These are phyloP conservation scores for Pyrenophora tritici-repentis DNA, from an alignment of 2,329 filamentous ascomycete species.

Conservation along the genomic window DNA sequence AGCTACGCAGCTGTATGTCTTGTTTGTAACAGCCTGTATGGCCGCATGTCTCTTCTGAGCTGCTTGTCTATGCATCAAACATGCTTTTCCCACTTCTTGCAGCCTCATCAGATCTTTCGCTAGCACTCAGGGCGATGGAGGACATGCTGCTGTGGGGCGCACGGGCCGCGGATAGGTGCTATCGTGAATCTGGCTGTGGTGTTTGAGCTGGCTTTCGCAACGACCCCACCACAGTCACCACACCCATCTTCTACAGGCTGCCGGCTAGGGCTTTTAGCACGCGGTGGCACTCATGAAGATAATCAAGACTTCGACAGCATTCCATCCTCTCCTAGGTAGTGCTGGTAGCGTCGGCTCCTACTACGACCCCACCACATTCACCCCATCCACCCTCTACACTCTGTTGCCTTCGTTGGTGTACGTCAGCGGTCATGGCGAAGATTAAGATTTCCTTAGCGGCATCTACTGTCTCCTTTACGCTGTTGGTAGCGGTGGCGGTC, in stretches of 20 bases:
- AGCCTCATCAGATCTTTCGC: neutral
- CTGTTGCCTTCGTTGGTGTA: neutral
- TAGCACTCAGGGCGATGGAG: neutral
- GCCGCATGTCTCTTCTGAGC: neutral
- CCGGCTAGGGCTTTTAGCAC: no score
- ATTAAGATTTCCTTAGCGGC: no score
- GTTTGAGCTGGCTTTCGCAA: conserved; percentile 1
- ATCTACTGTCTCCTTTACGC: no score
- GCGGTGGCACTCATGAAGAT: no score
- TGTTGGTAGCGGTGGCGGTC: no score
- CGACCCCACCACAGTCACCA: neutral
- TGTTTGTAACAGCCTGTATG: no score
- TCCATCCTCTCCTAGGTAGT: no score
- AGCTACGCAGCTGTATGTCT: no score
- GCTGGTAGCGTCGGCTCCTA: neutral
- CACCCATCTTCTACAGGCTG: neutral
- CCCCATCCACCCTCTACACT: neutral
- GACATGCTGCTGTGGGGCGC: conserved; percentile 1
- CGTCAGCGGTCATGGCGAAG: no score
- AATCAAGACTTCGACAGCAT: no score
- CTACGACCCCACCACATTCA: neutral
- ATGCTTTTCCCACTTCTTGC: neutral
- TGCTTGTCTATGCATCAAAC: neutral
- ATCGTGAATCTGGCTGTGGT: conserved; percentile 15
- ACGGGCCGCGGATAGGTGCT: conserved; percentile 7